Percentiles rank a stretch among this genome's conserved stretches.
Evolutionary conservation across 768 basidiomycete genomes (phyloP).

Genomic region (Ramaria rubella): DNA sequence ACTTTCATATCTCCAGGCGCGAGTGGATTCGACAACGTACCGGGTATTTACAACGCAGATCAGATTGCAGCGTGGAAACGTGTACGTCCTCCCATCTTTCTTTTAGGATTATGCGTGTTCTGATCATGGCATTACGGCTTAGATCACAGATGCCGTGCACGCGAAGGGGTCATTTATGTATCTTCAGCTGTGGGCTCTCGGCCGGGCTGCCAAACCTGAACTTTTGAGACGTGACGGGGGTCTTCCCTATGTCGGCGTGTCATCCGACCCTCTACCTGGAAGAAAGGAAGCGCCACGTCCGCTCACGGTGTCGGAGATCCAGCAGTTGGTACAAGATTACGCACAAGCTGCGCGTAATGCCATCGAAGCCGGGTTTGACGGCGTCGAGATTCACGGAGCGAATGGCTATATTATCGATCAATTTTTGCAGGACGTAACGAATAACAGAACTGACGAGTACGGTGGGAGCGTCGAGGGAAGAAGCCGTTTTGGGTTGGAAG

Average conservation of each 20-base stretch:
- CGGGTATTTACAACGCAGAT: slow-evolving; percentile 56
- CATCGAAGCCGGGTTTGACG: slow-evolving; percentile 63
- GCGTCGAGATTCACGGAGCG: slow-evolving; percentile 41
- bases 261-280: slow-evolving; percentile 14
- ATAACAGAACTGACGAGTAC: slow-evolving; percentile 56
- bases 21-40: slow-evolving; percentile 34
- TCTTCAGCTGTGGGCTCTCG: slow-evolving; percentile 54
- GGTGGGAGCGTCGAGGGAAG: slow-evolving; percentile 63
- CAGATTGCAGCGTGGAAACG: slow-evolving; percentile 54
- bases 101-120: neutral
- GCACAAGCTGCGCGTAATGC: slow-evolving; percentile 51
- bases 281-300: slow-evolving; percentile 28
- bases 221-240: slow-evolving; percentile 25
- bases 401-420: slow-evolving; percentile 49
- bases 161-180: slow-evolving; percentile 45
- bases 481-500: slow-evolving; percentile 47
- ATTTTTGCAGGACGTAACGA: slow-evolving; percentile 50
- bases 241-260: slow-evolving; percentile 9
- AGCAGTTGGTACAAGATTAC: slow-evolving; percentile 44
- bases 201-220: slow-evolving; percentile 33
- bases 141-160: slow-evolving; percentile 56
- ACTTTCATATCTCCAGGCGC: slow-evolving; percentile 25
- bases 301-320: slow-evolving; percentile 42
- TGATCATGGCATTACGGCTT: neutral
- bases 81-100: slow-evolving; percentile 26